These are phyloP conservation scores for Porphyrellus sp. DNA, from an alignment of 1,284 basidiomycete genomes.

Conservation along the genomic window DNA sequence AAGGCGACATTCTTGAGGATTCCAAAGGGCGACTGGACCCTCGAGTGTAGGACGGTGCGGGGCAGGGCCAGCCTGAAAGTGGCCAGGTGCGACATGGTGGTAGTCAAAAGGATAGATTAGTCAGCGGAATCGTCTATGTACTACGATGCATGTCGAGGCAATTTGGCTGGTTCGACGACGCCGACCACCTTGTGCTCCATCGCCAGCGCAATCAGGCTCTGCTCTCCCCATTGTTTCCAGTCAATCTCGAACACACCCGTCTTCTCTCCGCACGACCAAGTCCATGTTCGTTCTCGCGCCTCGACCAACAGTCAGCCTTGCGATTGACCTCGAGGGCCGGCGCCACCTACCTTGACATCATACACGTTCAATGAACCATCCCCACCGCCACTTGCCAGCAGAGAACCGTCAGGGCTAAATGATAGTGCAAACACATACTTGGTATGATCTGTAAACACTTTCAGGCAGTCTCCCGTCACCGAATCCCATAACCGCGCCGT, in stretches of 20 bases:
- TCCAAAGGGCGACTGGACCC: constrained; percentile 10
- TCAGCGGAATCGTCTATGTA: constrained; percentile 13
- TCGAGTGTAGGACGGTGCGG: constrained; percentile 30
- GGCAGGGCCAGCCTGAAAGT: constrained; percentile 30
- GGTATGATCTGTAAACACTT: constrained; percentile 63
- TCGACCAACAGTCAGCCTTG: constrained; percentile 13
- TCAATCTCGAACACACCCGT: constrained; percentile 40
- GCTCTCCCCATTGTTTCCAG: constrained; percentile 35
- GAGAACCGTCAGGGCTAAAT: constrained; percentile 61
- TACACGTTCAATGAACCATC: constrained; percentile 37
- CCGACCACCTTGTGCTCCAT: constrained; percentile 38
- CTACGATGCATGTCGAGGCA: constrained; percentile 12
- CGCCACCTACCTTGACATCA: constrained; percentile 31
- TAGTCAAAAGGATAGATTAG: constrained; percentile 6
- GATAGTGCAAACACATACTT: constrained; percentile 63
- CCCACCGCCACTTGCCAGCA: constrained; percentile 37
- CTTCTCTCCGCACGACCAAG: constrained; percentile 36
- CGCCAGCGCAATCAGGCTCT: constrained; percentile 36
- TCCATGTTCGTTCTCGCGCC: constrained; percentile 34
- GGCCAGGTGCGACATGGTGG: constrained; percentile 36
- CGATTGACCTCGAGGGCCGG: not conserved
- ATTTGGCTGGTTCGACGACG: constrained; percentile 34
- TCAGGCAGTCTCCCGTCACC: constrained; percentile 66
- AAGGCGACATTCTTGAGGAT: constrained; percentile 16
- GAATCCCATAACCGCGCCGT: constrained; percentile 78